These are phyloP conservation scores for Cryphonectria parasitica DNA, from an alignment of 2,329 filamentous ascomycete genomes.

Conservation along the genomic window DNA sequence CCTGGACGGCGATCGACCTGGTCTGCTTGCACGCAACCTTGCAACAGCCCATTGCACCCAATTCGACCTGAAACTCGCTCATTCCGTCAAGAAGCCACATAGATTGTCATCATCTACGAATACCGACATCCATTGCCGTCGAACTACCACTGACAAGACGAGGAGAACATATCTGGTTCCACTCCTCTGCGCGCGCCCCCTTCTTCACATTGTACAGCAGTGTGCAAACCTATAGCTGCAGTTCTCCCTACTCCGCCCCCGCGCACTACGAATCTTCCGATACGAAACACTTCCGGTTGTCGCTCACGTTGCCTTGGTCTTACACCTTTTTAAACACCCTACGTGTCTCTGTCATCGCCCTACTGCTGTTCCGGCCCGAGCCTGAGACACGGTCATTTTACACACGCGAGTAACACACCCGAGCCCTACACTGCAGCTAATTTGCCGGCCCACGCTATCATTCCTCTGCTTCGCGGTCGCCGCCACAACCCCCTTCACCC, in stretches of 20 bases:
- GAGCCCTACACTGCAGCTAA: constrained; percentile 4
- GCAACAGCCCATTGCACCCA: neutral
- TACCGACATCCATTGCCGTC: neutral
- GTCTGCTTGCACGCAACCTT: neutral
- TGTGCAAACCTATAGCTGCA: neutral
- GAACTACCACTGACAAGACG: neutral
- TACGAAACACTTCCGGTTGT: neutral
- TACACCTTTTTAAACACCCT: neutral
- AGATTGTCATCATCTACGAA: constrained; percentile 1
- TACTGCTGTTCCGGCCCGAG: constrained; percentile 10
- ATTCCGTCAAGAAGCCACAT: neutral
- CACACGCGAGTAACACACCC: constrained; percentile 8
- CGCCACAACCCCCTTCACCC: neutral
- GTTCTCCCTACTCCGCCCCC: neutral
- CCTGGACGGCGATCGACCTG: neutral
- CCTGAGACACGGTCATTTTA: constrained; percentile 24
- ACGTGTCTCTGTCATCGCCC: constrained; percentile 2
- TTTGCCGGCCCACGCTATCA: constrained; percentile 3
- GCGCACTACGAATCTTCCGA: neutral
- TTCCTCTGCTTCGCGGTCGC: constrained; percentile 3
- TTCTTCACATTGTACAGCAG: neutral
- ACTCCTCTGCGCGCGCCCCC: neutral
- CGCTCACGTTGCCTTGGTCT: neutral
- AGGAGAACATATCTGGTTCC: neutral
- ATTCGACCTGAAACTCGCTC: neutral